phyloP scores from a whole-genome alignment of 352 stramenopile species.

The Aphanomyces invadans region DNA sequence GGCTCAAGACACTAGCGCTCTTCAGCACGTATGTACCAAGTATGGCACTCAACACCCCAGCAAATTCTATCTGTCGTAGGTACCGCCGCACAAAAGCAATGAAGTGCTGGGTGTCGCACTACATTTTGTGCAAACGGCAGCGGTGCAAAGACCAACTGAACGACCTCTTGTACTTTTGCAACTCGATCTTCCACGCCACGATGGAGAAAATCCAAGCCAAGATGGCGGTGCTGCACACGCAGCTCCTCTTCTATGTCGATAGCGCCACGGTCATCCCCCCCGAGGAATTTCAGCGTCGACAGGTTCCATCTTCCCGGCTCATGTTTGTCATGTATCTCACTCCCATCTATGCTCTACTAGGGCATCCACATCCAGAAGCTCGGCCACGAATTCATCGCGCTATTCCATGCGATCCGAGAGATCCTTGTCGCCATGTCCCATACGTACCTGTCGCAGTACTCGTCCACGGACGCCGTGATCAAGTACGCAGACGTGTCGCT shows the following conservation, averaged over 20 bases:
- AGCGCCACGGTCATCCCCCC: not conserved
- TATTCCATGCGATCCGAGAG: not conserved
- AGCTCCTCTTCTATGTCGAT: not conserved
- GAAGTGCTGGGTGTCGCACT: conserved; percentile 10
- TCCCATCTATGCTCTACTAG: too few species aligned
- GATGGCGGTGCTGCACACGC: not conserved
- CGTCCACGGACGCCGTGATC: conserved; percentile 11
- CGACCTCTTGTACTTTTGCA: conserved; percentile 18
- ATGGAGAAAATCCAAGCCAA: conserved; percentile 16
- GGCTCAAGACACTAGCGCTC: conserved; percentile 31
- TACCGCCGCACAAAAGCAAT: conserved; percentile 9
- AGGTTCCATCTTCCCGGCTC: not conserved
- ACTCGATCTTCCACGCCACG: not conserved
- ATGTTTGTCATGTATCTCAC: too few species aligned
- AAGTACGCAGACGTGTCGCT: conserved; percentile 12
- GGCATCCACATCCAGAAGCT: not conserved
- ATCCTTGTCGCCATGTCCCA: not conserved
- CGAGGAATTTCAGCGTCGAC: not conserved
- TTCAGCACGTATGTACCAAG: conserved; percentile 41
- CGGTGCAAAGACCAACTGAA: not conserved
- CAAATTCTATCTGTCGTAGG: not conserved
- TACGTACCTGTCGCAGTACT: conserved; percentile 14
- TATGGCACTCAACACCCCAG: too few species aligned
- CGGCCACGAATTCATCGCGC: not conserved
- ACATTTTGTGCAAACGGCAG: not conserved